Base-by-base conservation (phyloP, 768 basidiomycete genomes). In the Lentinula detonsa region DNA sequence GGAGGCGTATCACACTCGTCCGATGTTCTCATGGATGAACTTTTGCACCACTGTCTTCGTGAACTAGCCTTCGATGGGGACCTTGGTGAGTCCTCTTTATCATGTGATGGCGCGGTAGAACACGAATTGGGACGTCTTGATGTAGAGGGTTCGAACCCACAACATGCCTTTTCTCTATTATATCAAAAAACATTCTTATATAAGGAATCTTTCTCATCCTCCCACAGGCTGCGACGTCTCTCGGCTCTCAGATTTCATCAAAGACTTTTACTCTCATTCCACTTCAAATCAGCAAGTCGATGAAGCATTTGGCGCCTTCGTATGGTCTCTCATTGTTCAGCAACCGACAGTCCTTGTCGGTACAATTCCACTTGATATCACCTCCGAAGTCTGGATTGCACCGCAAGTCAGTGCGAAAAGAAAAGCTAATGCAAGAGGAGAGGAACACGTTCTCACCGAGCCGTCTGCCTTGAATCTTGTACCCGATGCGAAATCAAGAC, bases 41-140 rank as follows among this genome's bases (percentile, higher is more conserved):
- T 96, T 48, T 75, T 95, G 42, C 86, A 88, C 68, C 87, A 93
- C 70, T 90, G 90, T 69, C 80, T 94, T 39, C 87, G 88, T 42
- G 92, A 96, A 71, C 78, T 96, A 34, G 85, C 94, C 5, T 95
- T 94, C 72, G 93, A 95, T 67, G 93, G 93, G 5, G 91, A 95
- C 70, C 78, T 92, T 46, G 93, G 93, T 95, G 72, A 77, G 88
- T 82, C 43, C 60, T 59, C 57, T 23, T 61, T 33, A 61, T 72
- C 72, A 75, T 71, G 70, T 73, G 73, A 73, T 72, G 56, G 53
- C 64, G 60, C 37, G 13, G 42, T 4, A 23, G n/a, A 48, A 21
- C 31, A 59, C 37, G 31, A n/a, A 10, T 50, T 48, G 33, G 15
- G 8, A 28, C 11, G 59, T 55, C 43, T 49, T 33, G 50, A 62